Base-by-base conservation (phyloP, 176 grass and related monocot species). In the Avena sativa region DNA sequence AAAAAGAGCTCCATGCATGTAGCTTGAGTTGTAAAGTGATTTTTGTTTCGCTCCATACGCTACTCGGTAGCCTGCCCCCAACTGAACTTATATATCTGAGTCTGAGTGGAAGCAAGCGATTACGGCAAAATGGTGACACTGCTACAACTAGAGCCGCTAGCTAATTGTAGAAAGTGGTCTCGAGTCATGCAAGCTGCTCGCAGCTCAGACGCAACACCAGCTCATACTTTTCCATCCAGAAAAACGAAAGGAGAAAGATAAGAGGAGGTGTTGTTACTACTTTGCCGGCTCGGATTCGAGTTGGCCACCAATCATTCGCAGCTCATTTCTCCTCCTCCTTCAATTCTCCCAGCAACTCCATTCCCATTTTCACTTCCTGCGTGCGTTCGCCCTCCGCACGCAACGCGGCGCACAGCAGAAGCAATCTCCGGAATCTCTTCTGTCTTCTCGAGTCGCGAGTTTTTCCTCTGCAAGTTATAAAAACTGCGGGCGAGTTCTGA, bases 271-370 rank as follows among this genome's bases (percentile, higher is more conserved):
- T 67, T 47, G 7, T 67, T 32, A 34, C 26, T 67, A 13, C 28
- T 8, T 67, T 67, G 64, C 64, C 64, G 64, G 64, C 64, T 67
- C 64, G 64, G 8, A 67, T 67, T 34, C 1, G 64, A 67, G 64
- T 30, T 34, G 64, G 64, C 64, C 52, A 17, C 62, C 62, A 65
- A 65, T 13, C 12, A 0, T 30, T 7, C 62, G 15, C 64, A 34
- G 13, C 64, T 34, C 64, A 67, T 67, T 7, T 67, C 64, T 67
- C 64, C 64, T 16, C 26, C 16, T 65, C 21, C 60, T 63, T 63
- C 12, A 62, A 62, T 62, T 11, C 59, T 9, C 23, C 0, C 58
- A 61, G 8, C 58, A 1, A 61, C n/a, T 21, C 23, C 60, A 63
- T 12, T 26, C 21, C 21, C 0, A 26, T 26, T 26, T 63, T 63